Evolutionary conservation across 2,329 filamentous ascomycete species (phyloP).

Genomic region (Talaromyces sp.): DNA sequence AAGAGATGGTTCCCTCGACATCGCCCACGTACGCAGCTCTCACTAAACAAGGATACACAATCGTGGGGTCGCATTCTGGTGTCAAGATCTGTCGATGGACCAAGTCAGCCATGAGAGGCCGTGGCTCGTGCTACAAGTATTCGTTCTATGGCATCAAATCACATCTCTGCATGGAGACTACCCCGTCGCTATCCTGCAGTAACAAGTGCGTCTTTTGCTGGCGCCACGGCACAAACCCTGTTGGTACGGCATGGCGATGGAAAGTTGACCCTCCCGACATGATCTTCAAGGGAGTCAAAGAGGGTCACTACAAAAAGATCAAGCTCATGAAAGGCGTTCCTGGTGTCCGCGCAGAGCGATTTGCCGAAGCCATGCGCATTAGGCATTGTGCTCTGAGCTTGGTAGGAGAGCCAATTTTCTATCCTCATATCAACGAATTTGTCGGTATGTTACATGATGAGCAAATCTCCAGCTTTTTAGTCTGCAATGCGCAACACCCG

Average conservation of each 20-base stretch:
- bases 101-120: conserved; percentile 87
- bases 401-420: conserved; percentile 98
- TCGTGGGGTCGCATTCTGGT: conserved; percentile 90
- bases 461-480: conserved; percentile 87
- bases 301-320: conserved; percentile 93
- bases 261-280: conserved; percentile 83
- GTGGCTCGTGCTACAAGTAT: conserved; percentile 95
- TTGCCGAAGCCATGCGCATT: conserved; percentile 87
- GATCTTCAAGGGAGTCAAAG: conserved; percentile 86
- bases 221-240: conserved; percentile 95
- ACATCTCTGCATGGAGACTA: conserved; percentile 98
- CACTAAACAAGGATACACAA: conserved; percentile 94
- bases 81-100: conserved; percentile 99
- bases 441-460: conserved; percentile 75
- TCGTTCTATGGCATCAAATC: conserved; percentile 96
- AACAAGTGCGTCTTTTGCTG: conserved; percentile 99
- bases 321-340: conserved; percentile 94
- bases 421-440: conserved; percentile 94
- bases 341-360: conserved; percentile 84
- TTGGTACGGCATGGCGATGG: conserved; percentile 96
- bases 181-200: conserved; percentile 87
- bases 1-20: conserved; percentile 90
- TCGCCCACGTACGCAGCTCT: conserved; percentile 85
- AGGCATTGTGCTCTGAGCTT: conserved; percentile 87
- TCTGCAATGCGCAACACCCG: conserved; percentile 96